Base-by-base conservation (phyloP, 805 yeast species). In the Yamadazyma takamatsuzukensis region DNA sequence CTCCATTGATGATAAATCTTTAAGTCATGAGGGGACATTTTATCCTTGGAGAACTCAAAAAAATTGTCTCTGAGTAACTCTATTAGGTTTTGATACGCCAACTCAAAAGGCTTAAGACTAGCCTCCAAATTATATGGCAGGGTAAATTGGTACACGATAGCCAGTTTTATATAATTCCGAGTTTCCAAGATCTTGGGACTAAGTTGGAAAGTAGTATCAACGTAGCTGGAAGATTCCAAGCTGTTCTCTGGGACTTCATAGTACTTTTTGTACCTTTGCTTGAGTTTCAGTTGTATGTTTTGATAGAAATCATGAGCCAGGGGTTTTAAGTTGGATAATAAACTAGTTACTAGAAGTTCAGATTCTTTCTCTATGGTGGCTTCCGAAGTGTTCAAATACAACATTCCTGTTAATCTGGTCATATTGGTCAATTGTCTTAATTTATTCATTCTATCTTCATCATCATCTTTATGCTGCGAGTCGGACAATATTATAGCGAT, bases 181-280 rank as follows among this genome's bases (percentile, higher is more conserved):
- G 64, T 53, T 29, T 63, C 71, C 9, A 66, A 45, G 27, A 60
- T 58, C 33, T 47, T 49, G 2, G 72, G 72, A 2, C 62, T 46
- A 10, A 66, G 37, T 25, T 49, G 54, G 7, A 66, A 41, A 4
- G 41, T 36, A 0, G 68, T 59, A 21, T 53, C 55, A 6, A 52
- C 34, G n/a, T 38, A 30, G n/a, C 41, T 27, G 5, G 51, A 37
- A 5, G 55, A 39, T n/a, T n/a, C n/a, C n/a, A n/a, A n/a, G n/a
- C n/a, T n/a, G n/a, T n/a, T n/a, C n/a, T n/a, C n/a, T 2, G 70
- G 70, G 19, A 51, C 44, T 1, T 61, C 39, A 38, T 66, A 66
- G 44, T 62, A 66, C 39, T 66, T 66, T 18, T 48, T 53, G 33
- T 46, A 34, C 6, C 72, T 39, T 32, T 58, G 64, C 31, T 53